phyloP scores from a whole-genome alignment of 305 asterid species.

The Fraxinus floribunda region DNA sequence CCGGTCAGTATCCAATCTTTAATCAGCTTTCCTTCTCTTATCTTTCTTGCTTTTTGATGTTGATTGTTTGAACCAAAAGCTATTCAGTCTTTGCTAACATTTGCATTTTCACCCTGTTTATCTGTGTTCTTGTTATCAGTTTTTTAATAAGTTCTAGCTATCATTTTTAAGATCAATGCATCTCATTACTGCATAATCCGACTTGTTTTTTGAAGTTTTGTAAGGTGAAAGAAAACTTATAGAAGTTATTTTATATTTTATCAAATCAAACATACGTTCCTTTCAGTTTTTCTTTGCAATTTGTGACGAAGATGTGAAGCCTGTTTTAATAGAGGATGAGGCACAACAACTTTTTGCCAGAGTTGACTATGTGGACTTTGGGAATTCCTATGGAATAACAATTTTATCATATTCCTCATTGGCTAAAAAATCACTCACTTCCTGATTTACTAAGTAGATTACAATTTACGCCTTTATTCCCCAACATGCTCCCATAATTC shows the following conservation, averaged over 20 bases:
- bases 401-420: background rate
- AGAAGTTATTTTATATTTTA: constrained; percentile 11
- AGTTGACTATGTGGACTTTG: constrained; percentile 14
- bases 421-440: background rate
- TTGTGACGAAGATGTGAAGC: constrained; percentile 18
- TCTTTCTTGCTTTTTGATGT: background rate
- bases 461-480: background rate
- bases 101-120: constrained; percentile 16
- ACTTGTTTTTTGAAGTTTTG: background rate
- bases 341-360: constrained; percentile 10
- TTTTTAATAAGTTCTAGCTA: constrained; percentile 9
- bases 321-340: constrained; percentile 4
- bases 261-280: background rate
- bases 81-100: constrained; percentile 11
- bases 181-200: constrained; percentile 12
- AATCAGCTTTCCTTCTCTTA: constrained; percentile 18
- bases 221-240: constrained; percentile 14
- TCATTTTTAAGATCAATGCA: constrained; percentile 13
- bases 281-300: constrained; percentile 16
- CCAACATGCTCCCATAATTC: background rate
- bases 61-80: constrained; percentile 19
- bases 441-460: background rate
- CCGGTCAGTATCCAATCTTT: constrained; percentile 58
- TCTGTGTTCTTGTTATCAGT: constrained; percentile 1
- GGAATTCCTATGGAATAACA: constrained; percentile 2